These are phyloP conservation scores for Rhizoclosmatium sp. DNA, from an alignment of 192 early-diverging fungal species.

Conservation along the genomic window DNA sequence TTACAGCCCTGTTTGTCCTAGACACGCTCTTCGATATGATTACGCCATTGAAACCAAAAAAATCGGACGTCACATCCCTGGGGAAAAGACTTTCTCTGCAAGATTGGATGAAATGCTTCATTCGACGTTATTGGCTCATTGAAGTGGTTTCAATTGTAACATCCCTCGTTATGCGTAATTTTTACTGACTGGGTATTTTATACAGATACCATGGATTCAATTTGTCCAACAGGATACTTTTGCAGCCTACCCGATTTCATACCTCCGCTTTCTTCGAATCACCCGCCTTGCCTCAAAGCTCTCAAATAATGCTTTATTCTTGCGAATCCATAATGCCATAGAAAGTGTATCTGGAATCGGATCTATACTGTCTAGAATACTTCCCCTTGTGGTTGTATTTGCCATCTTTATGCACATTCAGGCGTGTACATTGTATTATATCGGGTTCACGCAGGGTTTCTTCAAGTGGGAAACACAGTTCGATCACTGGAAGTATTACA, in stretches of 20 bases:
- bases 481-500: slow-evolving; percentile 13
- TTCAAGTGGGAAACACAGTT: not conserved
- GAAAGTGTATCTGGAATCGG: not conserved
- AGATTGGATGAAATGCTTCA: not conserved
- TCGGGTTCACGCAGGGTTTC: not conserved
- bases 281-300: not conserved
- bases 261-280: not conserved
- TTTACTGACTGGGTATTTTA: not conserved
- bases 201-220: slow-evolving; percentile 16
- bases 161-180: not conserved
- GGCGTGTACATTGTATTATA: slow-evolving; percentile 18
- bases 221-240: not conserved
- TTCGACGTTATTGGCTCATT: not conserved
- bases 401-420: slow-evolving; percentile 15
- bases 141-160: slow-evolving; percentile 1
- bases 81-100: not conserved
- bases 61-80: not conserved
- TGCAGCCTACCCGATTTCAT: not conserved
- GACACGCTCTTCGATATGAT: slow-evolving; percentile 2
- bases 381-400: not conserved
- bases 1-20: not conserved
- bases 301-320: not conserved
- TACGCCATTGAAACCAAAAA: slow-evolving; percentile 1
- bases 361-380: slow-evolving; percentile 1
- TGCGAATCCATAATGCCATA: not conserved